phyloP scores from a whole-genome alignment of 202 grass and related monocot genomes.

The Bolboschoenoplectus hybrid region DNA sequence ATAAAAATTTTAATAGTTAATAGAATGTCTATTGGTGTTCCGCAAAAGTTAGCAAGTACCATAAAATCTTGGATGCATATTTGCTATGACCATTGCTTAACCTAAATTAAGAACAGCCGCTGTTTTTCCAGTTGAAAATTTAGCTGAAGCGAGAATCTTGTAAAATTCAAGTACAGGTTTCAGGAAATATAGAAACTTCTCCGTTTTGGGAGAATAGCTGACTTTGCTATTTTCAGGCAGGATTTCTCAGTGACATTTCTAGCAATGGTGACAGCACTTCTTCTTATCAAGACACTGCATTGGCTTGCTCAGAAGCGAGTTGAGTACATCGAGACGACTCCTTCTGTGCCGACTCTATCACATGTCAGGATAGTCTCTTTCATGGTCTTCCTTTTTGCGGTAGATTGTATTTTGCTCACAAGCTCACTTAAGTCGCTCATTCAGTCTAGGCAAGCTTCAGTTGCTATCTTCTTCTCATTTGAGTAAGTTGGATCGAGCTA shows the following conservation, averaged over 20 bases:
- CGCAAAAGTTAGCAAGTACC: not conserved
- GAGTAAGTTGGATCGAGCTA: slow-evolving; percentile 62
- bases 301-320: slow-evolving; percentile 77
- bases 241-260: slow-evolving; percentile 92
- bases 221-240: slow-evolving; percentile 48
- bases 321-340: slow-evolving; percentile 91
- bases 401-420: slow-evolving; percentile 74
- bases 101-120: not conserved
- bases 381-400: slow-evolving; percentile 66
- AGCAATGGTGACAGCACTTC: slow-evolving; percentile 61
- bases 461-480: slow-evolving; percentile 94
- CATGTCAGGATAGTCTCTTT: slow-evolving; percentile 83
- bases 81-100: not conserved
- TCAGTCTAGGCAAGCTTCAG: slow-evolving; percentile 61
- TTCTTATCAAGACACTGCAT: slow-evolving; percentile 64
- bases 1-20: not conserved
- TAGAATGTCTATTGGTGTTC: not conserved
- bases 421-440: slow-evolving; percentile 70
- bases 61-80: not conserved
- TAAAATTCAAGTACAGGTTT: not conserved
- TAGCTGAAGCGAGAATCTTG: slow-evolving; percentile 13
- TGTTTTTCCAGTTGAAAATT: slow-evolving; percentile 8
- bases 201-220: not conserved
- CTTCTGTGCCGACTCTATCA: slow-evolving; percentile 70
- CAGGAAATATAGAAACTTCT: not conserved